These are phyloP conservation scores for Pisolithus thermaeus DNA, from an alignment of 1,284 basidiomycete genomes.

Conservation along the genomic window DNA sequence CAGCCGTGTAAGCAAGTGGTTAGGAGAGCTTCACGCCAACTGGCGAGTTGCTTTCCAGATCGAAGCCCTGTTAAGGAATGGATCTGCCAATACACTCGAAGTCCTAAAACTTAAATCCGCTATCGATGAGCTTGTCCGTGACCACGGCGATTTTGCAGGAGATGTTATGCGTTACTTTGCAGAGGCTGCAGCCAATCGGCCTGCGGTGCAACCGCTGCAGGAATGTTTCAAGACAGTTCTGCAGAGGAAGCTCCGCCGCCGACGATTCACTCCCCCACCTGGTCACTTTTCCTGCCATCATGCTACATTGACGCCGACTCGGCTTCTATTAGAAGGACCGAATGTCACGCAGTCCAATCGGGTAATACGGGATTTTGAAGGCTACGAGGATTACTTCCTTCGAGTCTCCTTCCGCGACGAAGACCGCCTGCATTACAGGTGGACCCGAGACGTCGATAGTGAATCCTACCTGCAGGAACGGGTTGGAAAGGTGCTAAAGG, in stretches of 20 bases:
- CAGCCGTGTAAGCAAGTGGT: slow-evolving; percentile 36
- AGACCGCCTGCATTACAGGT: slow-evolving; percentile 61
- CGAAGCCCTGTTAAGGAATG: slow-evolving; percentile 57
- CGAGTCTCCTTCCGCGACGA: slow-evolving; percentile 78
- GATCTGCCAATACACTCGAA: slow-evolving; percentile 51
- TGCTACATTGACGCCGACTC: slow-evolving; percentile 67
- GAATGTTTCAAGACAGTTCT: slow-evolving; percentile 44
- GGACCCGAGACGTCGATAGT: slow-evolving; percentile 60
- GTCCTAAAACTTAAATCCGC: slow-evolving; percentile 38
- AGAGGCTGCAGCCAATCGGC: slow-evolving; percentile 38
- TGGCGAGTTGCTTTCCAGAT: slow-evolving; percentile 69
- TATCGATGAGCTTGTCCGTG: slow-evolving; percentile 36
- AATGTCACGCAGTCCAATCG: slow-evolving; percentile 62
- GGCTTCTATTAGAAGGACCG: slow-evolving; percentile 68
- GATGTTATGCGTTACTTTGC: slow-evolving; percentile 49
- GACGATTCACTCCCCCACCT: slow-evolving; percentile 16
- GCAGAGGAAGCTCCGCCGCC: slow-evolving; percentile 20
- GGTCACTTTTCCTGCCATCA: slow-evolving; percentile 50
- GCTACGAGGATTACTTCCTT: slow-evolving; percentile 60
- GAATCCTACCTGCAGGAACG: slow-evolving; percentile 49
- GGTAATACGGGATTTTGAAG: slow-evolving; percentile 53
- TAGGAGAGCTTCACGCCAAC: slow-evolving; percentile 30
- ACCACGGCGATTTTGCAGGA: slow-evolving; percentile 31
- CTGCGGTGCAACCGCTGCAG: slow-evolving; percentile 38
- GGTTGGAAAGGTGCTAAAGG: slow-evolving; percentile 57